These are phyloP conservation scores for Leucogyrophana mollusca DNA, from an alignment of 768 basidiomycete species.

Conservation along the genomic window DNA sequence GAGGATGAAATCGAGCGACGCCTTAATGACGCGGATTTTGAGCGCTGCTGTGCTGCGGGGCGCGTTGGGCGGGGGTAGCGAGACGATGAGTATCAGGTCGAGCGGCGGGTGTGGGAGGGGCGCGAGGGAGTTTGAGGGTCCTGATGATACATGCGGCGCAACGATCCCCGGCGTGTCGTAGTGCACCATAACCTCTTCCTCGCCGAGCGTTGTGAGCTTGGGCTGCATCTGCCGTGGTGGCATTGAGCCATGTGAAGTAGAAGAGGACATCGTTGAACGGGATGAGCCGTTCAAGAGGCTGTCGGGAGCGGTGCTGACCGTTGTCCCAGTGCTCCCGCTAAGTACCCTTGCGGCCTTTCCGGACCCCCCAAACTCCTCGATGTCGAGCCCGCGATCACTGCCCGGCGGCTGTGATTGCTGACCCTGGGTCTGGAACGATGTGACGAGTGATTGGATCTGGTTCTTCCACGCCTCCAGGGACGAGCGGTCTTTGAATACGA, in stretches of 20 bases:
- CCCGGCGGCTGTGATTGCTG: constrained; percentile 30
- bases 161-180: constrained; percentile 60
- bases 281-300: constrained; percentile 66
- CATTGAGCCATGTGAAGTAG: constrained; percentile 66
- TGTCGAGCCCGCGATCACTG: constrained; percentile 43
- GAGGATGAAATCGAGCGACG: constrained; percentile 84
- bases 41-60: constrained; percentile 78
- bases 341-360: constrained; percentile 77
- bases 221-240: constrained; percentile 30
- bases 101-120: constrained; percentile 84
- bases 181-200: constrained; percentile 63
- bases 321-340: constrained; percentile 66
- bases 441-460: constrained; percentile 78
- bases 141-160: constrained; percentile 69
- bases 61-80: constrained; percentile 73
- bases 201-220: constrained; percentile 66
- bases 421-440: constrained; percentile 61
- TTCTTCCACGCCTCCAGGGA: constrained; percentile 87
- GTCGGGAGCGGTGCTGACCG: constrained; percentile 57
- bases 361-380: constrained; percentile 79
- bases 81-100: constrained; percentile 90
- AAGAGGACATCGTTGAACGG: constrained; percentile 71
- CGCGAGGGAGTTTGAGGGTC: constrained; percentile 76
- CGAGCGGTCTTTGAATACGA: constrained; percentile 90
- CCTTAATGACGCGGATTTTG: constrained; percentile 86